Evolutionary conservation across 2,329 filamentous ascomycete genomes (phyloP).

Genomic region (Aotearoamyces nothofagi): DNA sequence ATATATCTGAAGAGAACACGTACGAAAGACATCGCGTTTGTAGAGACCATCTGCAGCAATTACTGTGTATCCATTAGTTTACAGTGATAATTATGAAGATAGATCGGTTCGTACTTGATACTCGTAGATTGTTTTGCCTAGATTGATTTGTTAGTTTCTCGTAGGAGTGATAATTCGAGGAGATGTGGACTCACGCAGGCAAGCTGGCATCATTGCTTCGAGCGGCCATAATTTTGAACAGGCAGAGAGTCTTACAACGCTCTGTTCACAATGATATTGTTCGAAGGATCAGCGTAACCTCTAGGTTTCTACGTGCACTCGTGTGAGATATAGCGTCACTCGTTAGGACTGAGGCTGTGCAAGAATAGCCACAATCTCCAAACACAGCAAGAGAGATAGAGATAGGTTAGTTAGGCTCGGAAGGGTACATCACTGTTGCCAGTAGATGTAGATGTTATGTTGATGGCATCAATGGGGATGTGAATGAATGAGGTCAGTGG

Average conservation of each 20-base stretch:
- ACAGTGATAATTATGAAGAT: not conserved
- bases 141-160: conserved; percentile 8
- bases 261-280: too few relatives aligned
- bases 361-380: conserved; percentile 1
- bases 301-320: too few relatives aligned
- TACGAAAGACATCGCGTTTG: conserved; percentile 98
- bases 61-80: conserved; percentile 44
- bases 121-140: conserved; percentile 74
- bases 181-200: conserved; percentile 37
- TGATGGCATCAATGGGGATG: conserved; percentile 1
- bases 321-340: too few relatives aligned
- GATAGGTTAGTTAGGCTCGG: conserved; percentile 1
- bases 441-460: not conserved
- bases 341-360: conserved; percentile 5
- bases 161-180: conserved; percentile 6
- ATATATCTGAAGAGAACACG: conserved; percentile 23
- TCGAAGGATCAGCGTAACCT: too few relatives aligned
- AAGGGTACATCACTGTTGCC: not conserved
- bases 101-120: conserved; percentile 41
- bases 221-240: conserved; percentile 9
- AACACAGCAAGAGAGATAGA: not conserved
- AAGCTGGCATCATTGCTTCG: conserved; percentile 43
- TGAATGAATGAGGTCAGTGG: too few relatives aligned
- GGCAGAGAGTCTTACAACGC: too few relatives aligned
- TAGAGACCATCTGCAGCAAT: conserved; percentile 97